These are phyloP conservation scores for Salvia miltiorrhiza DNA, from an alignment of 257 asterid species.

Conservation along the genomic window DNA sequence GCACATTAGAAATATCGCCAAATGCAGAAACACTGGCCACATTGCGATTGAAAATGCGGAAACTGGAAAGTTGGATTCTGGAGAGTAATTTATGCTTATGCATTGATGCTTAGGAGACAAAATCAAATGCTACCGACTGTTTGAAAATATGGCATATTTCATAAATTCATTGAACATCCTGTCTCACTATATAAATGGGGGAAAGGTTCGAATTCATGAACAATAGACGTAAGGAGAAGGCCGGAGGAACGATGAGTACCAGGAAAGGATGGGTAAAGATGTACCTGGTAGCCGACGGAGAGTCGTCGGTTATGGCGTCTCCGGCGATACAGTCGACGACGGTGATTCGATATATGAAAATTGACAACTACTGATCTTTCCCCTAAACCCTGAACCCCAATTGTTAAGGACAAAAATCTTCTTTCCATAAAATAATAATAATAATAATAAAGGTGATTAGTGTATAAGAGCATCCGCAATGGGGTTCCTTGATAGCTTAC, in stretches of 20 bases:
- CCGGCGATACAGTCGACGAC: constrained; percentile 34
- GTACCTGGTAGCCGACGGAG: constrained; percentile 51
- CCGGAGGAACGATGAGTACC: constrained; percentile 58
- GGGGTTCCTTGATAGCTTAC: too few relatives aligned
- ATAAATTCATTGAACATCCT: neutral
- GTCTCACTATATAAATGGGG: neutral
- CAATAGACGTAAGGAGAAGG: constrained; percentile 86
- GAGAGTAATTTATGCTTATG: neutral
- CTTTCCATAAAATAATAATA: too few relatives aligned
- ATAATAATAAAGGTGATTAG: too few relatives aligned
- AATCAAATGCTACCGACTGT: neutral
- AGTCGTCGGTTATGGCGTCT: constrained; percentile 7
- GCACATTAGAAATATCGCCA: neutral
- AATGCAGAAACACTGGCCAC: constrained; percentile 6
- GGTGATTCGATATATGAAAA: constrained; percentile 6
- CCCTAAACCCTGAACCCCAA: neutral
- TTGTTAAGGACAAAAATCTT: too few relatives aligned
- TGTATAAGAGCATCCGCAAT: too few relatives aligned
- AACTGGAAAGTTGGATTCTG: constrained; percentile 5
- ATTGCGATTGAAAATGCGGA: constrained; percentile 21
- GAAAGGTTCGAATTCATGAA: constrained; percentile 34
- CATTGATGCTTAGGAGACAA: neutral
- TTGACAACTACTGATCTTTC: neutral
- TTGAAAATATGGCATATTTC: neutral
- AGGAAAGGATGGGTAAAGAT: constrained; percentile 64